Conservation (phyloP, 2,329 filamentous ascomycete species). For the Hymenoscyphus fraxineus region DNA sequence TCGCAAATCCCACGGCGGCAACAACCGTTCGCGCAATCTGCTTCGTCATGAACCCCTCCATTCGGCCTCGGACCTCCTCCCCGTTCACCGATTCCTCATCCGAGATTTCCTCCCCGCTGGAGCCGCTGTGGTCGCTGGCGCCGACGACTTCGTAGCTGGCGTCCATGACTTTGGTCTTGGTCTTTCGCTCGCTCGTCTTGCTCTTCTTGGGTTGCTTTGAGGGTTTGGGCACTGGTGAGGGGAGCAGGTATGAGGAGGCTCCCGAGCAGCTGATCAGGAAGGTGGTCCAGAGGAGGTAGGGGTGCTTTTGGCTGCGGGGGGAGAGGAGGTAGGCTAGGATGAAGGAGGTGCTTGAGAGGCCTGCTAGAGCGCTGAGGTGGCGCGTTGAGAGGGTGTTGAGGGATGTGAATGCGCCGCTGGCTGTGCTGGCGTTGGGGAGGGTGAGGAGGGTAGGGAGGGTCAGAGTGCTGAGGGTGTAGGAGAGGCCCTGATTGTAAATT, state of each 20-base stretch:
- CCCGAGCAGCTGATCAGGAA: constrained; percentile 56
- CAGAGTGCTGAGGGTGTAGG: constrained; percentile 75
- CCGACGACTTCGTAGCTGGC: constrained; percentile 68
- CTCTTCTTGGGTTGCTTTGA: constrained; percentile 6
- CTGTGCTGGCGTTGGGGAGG: constrained; percentile 71
- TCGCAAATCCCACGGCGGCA: constrained; percentile 53
- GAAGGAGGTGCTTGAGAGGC: constrained; percentile 67
- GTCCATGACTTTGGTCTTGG: constrained; percentile 48
- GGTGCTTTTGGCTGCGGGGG: constrained; percentile 71
- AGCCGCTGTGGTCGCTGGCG: constrained; percentile 40
- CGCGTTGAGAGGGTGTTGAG: constrained; percentile 60
- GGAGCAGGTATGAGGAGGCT: constrained; percentile 37
- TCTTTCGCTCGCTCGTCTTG: constrained; percentile 25
- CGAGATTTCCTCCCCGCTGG: constrained; percentile 47
- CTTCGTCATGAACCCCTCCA: constrained; percentile 52
- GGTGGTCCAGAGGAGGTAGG: constrained; percentile 84
- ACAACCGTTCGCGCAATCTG: constrained; percentile 53
- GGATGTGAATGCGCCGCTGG: constrained; percentile 66
- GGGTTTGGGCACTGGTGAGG: neutral
- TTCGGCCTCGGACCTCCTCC: constrained; percentile 56
- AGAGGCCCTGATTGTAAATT: constrained; percentile 64
- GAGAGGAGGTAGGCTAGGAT: constrained; percentile 75
- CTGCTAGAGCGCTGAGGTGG: constrained; percentile 64
- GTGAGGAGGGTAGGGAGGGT: constrained; percentile 76
- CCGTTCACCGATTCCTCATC: constrained; percentile 53